Conservation (phyloP, 2,329 filamentous ascomycete genomes). For the Purpureocillium takamizusanense region DNA sequence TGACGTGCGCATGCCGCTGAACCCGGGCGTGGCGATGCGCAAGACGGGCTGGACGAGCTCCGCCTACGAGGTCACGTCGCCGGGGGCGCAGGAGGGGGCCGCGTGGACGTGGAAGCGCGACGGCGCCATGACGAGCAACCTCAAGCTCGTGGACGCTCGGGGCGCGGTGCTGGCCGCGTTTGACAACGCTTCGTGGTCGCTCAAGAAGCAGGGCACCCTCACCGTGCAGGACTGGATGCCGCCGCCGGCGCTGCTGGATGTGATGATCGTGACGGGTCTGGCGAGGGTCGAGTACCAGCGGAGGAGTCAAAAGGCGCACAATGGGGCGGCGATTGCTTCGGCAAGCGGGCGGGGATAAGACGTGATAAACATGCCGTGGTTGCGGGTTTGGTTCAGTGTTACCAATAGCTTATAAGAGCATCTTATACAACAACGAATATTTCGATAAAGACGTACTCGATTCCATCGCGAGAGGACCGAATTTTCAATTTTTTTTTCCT, state of each 20-base stretch:
- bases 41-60: not conserved
- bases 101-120: constrained; percentile 2
- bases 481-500: too few relatives aligned
- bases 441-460: too few relatives aligned
- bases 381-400: too few relatives aligned
- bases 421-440: too few relatives aligned
- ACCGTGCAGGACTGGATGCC: not conserved
- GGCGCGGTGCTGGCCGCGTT: not conserved
- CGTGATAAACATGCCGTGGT: too few relatives aligned
- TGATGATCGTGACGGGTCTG: not conserved
- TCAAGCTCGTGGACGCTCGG: not conserved
- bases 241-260: not conserved
- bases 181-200: constrained; percentile 1
- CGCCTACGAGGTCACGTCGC: not conserved
- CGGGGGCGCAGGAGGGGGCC: not conserved
- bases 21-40: not conserved
- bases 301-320: not conserved
- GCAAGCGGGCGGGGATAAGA: too few relatives aligned
- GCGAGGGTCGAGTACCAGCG: not conserved
- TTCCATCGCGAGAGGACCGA: too few relatives aligned
- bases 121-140: not conserved
- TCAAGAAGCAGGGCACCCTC: not conserved
- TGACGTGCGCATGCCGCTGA: constrained; percentile 1
- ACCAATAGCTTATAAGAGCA: too few relatives aligned
- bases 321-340: too few relatives aligned